Conservation (phyloP, 306 rosid genomes). For the Pyrus betulifolia region DNA sequence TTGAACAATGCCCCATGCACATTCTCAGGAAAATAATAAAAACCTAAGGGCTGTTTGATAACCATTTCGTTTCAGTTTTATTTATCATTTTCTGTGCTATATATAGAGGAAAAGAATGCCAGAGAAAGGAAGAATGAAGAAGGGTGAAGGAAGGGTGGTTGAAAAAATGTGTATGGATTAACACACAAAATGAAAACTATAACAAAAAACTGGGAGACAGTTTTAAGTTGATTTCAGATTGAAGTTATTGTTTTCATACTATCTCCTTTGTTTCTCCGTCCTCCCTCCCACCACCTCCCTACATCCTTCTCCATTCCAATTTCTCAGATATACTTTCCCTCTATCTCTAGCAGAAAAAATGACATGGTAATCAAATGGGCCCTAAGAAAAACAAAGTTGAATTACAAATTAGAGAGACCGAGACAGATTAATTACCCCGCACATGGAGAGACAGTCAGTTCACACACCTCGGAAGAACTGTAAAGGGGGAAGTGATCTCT, state of each 20-base stretch:
- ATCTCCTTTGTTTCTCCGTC: background rate
- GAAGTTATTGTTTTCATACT: background rate
- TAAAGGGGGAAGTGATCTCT: background rate
- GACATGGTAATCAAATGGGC: background rate
- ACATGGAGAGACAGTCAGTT: background rate
- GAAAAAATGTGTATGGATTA: background rate
- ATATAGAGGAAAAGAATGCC: too few species aligned
- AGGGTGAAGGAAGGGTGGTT: too few species aligned
- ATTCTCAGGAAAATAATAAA: background rate
- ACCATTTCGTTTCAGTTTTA: background rate
- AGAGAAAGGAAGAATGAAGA: too few species aligned
- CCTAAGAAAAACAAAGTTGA: background rate
- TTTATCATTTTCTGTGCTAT: background rate
- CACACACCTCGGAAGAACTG: background rate
- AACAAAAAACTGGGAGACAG: background rate
- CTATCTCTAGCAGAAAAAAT: background rate
- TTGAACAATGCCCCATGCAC: background rate
- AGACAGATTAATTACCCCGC: background rate
- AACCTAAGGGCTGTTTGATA: background rate
- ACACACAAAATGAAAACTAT: background rate
- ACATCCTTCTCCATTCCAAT: background rate
- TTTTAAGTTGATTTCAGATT: too few species aligned
- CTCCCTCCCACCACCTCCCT: background rate
- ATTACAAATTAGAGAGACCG: background rate
- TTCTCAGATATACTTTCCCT: background rate